Conservation (phyloP, 1,284 basidiomycete genomes). For the Exsudoporus floridanus region DNA sequence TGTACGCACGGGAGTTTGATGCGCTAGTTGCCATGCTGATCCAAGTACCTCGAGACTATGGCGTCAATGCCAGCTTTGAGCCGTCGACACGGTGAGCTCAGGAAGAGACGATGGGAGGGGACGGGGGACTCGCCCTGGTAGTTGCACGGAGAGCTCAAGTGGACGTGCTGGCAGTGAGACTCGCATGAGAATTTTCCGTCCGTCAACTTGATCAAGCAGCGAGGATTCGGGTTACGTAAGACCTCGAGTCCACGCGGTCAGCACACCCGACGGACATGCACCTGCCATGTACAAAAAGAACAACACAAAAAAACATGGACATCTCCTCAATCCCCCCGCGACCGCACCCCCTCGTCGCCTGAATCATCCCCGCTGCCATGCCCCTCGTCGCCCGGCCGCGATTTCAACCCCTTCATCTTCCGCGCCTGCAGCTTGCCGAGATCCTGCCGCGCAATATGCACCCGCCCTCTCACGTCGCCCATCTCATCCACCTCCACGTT, state of each 20-base stretch:
- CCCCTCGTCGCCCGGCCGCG: constrained; percentile 37
- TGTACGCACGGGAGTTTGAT: constrained; percentile 5
- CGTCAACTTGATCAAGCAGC: not conserved
- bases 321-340: not conserved
- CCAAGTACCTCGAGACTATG: not conserved
- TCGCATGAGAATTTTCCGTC: constrained; percentile 22
- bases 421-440: constrained; percentile 81
- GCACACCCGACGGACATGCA: not conserved
- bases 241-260: not conserved
- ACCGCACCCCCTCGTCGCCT: no score
- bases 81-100: not conserved
- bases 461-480: constrained; percentile 90
- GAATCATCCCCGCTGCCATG: constrained; percentile 25
- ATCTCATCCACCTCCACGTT: constrained; percentile 97
- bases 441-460: constrained; percentile 92
- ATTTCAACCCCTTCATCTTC: constrained; percentile 89
- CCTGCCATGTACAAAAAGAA: no score
- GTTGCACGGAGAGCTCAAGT: constrained; percentile 6
- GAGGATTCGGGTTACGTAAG: constrained; percentile 18
- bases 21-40: constrained; percentile 10
- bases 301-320: not conserved
- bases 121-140: not conserved
- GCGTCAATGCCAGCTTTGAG: constrained; percentile 4
- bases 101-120: not conserved
- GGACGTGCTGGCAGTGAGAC: constrained; percentile 1